Evolutionary conservation across 1,284 basidiomycete species (phyloP).

Genomic region (Pyrrhoderma noxium): DNA sequence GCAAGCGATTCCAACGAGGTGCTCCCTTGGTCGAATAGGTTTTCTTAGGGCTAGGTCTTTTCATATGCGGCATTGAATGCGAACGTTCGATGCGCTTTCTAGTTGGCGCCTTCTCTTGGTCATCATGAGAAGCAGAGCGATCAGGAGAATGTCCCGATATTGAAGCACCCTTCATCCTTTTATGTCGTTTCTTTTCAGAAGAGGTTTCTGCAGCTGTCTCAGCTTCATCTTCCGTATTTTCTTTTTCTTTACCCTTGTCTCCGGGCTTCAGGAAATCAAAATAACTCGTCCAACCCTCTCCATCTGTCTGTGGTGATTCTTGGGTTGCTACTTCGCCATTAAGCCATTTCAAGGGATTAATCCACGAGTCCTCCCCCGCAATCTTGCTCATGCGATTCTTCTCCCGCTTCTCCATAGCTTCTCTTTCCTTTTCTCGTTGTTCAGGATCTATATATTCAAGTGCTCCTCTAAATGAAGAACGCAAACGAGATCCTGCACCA

Average conservation of each 20-base stretch:
- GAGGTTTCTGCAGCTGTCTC: neutral
- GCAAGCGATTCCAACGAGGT: conserved; percentile 48
- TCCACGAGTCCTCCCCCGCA: conserved; percentile 37
- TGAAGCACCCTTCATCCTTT: neutral
- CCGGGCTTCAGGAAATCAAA: conserved; percentile 29
- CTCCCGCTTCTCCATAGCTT: conserved; percentile 43
- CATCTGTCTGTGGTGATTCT: conserved; percentile 19
- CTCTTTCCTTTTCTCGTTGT: conserved; percentile 35
- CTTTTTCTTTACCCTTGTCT: conserved; percentile 18
- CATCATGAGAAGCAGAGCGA: conserved; percentile 3
- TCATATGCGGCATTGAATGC: conserved; percentile 40
- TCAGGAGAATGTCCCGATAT: neutral
- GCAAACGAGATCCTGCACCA: neutral
- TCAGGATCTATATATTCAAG: conserved; percentile 40
- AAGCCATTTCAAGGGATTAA: conserved; percentile 47
- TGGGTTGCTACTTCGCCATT: conserved; percentile 26
- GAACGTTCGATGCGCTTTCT: conserved; percentile 29
- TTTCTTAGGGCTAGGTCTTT: conserved; percentile 25
- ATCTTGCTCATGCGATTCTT: conserved; percentile 46
- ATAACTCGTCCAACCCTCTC: conserved; percentile 15
- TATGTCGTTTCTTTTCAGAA: conserved; percentile 6
- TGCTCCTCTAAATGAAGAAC: conserved; percentile 50
- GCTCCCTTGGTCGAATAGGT: conserved; percentile 30
- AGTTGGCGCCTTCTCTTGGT: conserved; percentile 11
- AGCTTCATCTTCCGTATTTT: conserved; percentile 2